Evolutionary conservation across 2,329 filamentous ascomycete genomes (phyloP).

Genomic region (Fusarium sp.): DNA sequence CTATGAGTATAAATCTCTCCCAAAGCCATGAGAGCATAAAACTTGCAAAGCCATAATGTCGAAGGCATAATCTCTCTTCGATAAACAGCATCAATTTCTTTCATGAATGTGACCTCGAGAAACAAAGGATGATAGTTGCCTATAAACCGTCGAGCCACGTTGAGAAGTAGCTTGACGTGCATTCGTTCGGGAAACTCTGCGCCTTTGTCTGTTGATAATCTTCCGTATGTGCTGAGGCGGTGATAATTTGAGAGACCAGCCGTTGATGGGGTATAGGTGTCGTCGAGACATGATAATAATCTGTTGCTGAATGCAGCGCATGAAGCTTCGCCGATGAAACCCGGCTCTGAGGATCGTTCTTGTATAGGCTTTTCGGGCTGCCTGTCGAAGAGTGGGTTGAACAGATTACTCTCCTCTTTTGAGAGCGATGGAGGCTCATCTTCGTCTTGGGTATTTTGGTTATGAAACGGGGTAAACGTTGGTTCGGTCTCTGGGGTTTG

Average conservation of each 20-base stretch:
- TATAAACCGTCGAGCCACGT: constrained; percentile 50
- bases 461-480: constrained; percentile 16
- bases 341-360: constrained; percentile 42
- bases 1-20: constrained; percentile 61
- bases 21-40: constrained; percentile 60
- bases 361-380: constrained; percentile 37
- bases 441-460: constrained; percentile 39
- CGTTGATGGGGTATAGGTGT: constrained; percentile 46
- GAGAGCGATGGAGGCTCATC: constrained; percentile 35
- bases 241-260: constrained; percentile 49
- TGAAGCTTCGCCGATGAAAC: constrained; percentile 51
- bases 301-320: constrained; percentile 51
- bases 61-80: constrained; percentile 51
- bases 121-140: constrained; percentile 52
- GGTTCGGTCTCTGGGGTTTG: constrained; percentile 34
- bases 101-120: constrained; percentile 56
- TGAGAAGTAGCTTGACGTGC: constrained; percentile 50
- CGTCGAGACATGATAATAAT: constrained; percentile 49
- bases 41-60: constrained; percentile 57
- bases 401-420: constrained; percentile 48
- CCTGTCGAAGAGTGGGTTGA: constrained; percentile 49
- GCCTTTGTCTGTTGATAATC: constrained; percentile 6
- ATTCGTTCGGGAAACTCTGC: constrained; percentile 47
- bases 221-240: constrained; percentile 21
- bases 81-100: constrained; percentile 54